Percentiles rank a stretch among this genome's conserved stretches.
These are phyloP conservation scores for Diaporthe sp. DNA, from an alignment of 2,329 filamentous ascomycete genomes.

Conservation along the genomic window DNA sequence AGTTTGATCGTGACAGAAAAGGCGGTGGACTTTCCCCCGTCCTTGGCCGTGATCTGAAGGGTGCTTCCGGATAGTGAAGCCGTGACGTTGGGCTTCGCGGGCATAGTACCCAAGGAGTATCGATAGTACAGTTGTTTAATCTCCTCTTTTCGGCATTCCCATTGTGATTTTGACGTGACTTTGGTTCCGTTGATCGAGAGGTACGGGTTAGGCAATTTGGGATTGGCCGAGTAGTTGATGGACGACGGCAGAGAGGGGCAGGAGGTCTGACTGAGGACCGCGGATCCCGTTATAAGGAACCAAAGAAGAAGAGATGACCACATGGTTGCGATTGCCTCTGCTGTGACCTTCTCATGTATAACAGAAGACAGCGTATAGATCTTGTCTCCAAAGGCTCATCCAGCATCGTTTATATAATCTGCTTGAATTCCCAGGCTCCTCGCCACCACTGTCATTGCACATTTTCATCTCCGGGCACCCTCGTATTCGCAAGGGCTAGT, in stretches of 20 bases:
- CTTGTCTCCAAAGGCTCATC: not conserved
- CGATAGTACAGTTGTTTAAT: constrained; percentile 51
- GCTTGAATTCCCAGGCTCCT: not conserved
- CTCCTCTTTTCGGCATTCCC: constrained; percentile 56
- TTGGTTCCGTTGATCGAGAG: constrained; percentile 52
- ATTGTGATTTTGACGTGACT: constrained; percentile 53
- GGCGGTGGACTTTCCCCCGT: not conserved
- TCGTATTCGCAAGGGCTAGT: not conserved
- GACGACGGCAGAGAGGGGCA: not conserved
- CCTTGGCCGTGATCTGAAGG: constrained; percentile 50
- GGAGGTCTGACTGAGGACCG: not conserved
- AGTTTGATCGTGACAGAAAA: constrained; percentile 15
- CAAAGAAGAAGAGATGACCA: not conserved
- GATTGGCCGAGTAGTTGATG: not conserved
- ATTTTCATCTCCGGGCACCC: too few relatives aligned
- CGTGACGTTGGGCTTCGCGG: constrained; percentile 50
- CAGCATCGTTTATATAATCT: not conserved
- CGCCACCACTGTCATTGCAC: too few relatives aligned
- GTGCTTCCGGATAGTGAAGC: constrained; percentile 48
- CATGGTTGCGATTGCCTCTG: not conserved
- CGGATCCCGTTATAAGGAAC: not conserved
- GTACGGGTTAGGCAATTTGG: constrained; percentile 52
- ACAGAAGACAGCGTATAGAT: too few relatives aligned
- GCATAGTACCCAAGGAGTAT: constrained; percentile 54
- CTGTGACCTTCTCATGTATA: not conserved